Base-by-base conservation (phyloP, 257 asterid genomes). In the Ligustrum vulgare region DNA sequence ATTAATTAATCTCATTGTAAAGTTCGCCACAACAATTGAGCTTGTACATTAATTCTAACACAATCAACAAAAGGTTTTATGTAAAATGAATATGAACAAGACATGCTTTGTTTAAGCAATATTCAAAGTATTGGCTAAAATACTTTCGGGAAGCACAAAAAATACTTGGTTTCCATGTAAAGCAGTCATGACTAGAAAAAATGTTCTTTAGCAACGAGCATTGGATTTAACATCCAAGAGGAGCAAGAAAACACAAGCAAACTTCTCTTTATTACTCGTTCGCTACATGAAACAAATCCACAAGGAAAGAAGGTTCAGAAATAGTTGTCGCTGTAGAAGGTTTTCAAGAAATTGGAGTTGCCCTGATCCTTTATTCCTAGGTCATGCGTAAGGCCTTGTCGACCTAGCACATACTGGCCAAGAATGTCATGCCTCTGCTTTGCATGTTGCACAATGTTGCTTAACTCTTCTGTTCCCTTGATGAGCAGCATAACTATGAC, bases 361-460 rank as follows among this genome's bases (percentile, higher is more conserved):
- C 88, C 91, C 63, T 82, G 88, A 39, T 86, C 96, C 86, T 88
- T 82, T 68, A 79, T 16, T 37, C 77, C 89, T 47, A 54, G 56
- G 54, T 85, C 91, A 76, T 88, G 91, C 72, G 69, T 74, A 6
- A 77, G 74, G 10, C 82, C 93, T 39, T 84, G 78, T 54, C 81
- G 83, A 23, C 90, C 85, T 39, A 91, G 68, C 47, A 91, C 88
- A 74, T 92, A 94, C 74, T 92, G 97, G 18, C 98, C 98, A 49
- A 94, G 37, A 66, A 94, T 79, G 84, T 92, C 98, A 82, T 94
- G 98, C 79, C 98, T 86, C 84, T 94, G 98, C 87, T 94, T 94
- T 49, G 98, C 72, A 16, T 92, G 98, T 76, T 92, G 93, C 86
- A 94, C 97, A 9, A 92, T 54, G 79, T 85, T 89, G 74, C 79